Percentiles rank a stretch among this genome's conserved stretches.
Conservation (phyloP, 148 eudicot species). For the Vaccinium darrowii region DNA sequence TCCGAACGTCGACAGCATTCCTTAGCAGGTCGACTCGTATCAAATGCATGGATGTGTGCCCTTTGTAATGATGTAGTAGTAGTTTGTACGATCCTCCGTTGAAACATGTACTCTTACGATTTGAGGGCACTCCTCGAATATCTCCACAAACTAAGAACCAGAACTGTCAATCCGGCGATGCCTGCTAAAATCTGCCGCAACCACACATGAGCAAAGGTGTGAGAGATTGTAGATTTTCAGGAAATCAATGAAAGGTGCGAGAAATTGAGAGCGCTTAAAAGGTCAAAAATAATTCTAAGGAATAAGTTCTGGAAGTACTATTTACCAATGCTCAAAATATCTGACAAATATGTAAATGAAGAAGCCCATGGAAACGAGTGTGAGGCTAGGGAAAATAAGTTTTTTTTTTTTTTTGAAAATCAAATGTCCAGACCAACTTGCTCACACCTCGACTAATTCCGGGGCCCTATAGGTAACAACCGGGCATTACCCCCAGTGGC, state of each 20-base stretch:
- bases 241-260: background rate
- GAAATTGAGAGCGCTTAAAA: too few species aligned
- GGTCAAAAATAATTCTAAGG: background rate
- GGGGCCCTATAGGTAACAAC: too few species aligned
- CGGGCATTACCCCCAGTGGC: too few species aligned
- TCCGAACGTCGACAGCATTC: background rate
- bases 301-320: background rate
- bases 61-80: background rate
- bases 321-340: background rate
- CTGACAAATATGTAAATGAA: background rate
- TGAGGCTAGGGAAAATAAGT: background rate
- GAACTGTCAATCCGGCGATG: conserved; percentile 61
- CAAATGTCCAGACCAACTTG: too few species aligned
- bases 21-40: background rate
- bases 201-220: background rate
- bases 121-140: conserved; percentile 40
- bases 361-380: background rate
- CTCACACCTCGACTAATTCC: too few species aligned
- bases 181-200: conserved; percentile 54
- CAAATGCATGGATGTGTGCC: background rate
- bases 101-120: conserved; percentile 17
- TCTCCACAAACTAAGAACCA: conserved; percentile 64
- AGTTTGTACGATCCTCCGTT: background rate
- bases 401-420: too few species aligned
- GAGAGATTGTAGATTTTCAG: background rate